These are phyloP conservation scores for Parastagonospora avenae DNA, from an alignment of 2,329 filamentous ascomycete genomes.

Conservation along the genomic window DNA sequence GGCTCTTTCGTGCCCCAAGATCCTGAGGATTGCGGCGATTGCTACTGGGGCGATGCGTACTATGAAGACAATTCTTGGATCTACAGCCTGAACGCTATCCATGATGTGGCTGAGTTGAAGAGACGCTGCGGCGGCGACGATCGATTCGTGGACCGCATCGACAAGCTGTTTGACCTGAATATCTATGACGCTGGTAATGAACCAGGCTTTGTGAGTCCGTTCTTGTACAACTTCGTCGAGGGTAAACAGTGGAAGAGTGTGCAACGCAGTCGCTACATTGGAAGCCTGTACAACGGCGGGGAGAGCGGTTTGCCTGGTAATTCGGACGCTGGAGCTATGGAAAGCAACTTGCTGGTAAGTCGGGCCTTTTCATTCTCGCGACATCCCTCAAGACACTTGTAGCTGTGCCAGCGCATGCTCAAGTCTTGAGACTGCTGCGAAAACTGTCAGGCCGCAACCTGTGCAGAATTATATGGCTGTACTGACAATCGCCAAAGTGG, in stretches of 20 bases:
- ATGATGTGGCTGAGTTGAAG: constrained; percentile 65
- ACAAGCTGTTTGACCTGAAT: constrained; percentile 61
- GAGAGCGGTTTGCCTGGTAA: constrained; percentile 69
- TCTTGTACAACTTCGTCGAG: constrained; percentile 68
- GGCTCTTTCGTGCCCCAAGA: constrained; percentile 57
- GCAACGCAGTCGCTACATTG: constrained; percentile 62
- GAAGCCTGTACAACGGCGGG: constrained; percentile 61
- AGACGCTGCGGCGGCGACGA: constrained; percentile 59
- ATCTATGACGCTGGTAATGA: constrained; percentile 73
- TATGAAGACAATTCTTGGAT: constrained; percentile 68
- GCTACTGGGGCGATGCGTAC: constrained; percentile 68
- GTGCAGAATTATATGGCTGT: background rate
- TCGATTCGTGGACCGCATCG: constrained; percentile 62
- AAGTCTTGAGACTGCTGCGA: too few species aligned
- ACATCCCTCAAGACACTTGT: too few species aligned
- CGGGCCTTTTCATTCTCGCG: background rate
- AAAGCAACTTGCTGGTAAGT: constrained; percentile 62
- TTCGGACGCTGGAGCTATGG: constrained; percentile 74
- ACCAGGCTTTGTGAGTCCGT: constrained; percentile 69
- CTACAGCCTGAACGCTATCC: constrained; percentile 71
- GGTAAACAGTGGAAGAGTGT: constrained; percentile 67
- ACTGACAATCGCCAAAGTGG: constrained; percentile 26
- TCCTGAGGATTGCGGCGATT: constrained; percentile 63
- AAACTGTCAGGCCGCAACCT: too few species aligned
- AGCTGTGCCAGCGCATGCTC: too few species aligned